Conservation (phyloP, 306 rosid genomes). For the Psophocarpus tetragonolobus region DNA sequence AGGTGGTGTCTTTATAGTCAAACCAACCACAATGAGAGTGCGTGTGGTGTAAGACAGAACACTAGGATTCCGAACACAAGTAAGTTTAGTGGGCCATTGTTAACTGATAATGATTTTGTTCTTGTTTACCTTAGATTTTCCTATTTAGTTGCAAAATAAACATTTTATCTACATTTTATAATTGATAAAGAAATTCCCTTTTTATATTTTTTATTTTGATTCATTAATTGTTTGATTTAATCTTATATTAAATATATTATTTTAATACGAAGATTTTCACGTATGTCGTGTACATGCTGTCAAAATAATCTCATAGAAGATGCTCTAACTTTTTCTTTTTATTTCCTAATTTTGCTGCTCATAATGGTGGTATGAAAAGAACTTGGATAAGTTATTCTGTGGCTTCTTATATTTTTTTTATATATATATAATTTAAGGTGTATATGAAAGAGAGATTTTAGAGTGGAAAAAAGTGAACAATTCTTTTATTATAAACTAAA, state of each 20-base stretch:
- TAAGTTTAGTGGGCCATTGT: not conserved
- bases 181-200: no score
- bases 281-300: no score
- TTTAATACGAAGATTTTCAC: no score
- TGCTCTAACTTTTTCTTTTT: not conserved
- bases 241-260: no score
- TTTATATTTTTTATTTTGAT: no score
- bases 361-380: not conserved
- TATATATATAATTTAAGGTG: no score
- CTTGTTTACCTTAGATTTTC: not conserved
- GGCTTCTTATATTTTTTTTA: not conserved
- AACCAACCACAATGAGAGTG: not conserved
- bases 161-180: not conserved
- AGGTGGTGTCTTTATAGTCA: conserved; percentile 24
- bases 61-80: not conserved
- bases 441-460: no score
- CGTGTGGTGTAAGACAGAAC: not conserved
- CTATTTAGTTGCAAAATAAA: not conserved
- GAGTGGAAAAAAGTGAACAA: no score
- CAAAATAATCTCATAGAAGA: no score
- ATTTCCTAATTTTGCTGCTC: not conserved
- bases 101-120: not conserved
- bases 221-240: no score
- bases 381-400: not conserved
- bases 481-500: no score